Base-by-base conservation (phyloP, 192 early-diverging fungal genomes). In the Allomyces javanicus region DNA sequence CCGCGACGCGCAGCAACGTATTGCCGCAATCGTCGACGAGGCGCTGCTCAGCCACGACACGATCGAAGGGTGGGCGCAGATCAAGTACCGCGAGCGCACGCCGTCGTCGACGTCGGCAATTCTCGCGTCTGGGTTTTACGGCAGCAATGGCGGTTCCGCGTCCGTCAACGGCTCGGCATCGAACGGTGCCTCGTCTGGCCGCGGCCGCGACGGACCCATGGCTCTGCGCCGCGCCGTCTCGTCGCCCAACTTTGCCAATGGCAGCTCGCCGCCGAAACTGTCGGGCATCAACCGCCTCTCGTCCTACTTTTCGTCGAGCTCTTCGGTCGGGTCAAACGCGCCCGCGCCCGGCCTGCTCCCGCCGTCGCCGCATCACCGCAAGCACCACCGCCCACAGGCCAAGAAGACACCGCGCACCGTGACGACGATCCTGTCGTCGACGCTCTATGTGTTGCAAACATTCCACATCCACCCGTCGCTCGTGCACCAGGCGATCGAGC, bases 391-490 rank as follows among this genome's bases (percentile, higher is more conserved):
- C 50, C 50, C 17, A 3, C 50, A 58, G 17, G 50, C 17, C 50
- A 58, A 58, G 50, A 14, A n/a, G 3, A 58, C 84, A 14, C 93
- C 93, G 1, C 75, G 79, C 14, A 85, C 85, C 21, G 71, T 96
- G 65, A 83, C 84, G 4, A 79, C 84, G 21, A 75, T 94, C 62
- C 68, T 97, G 25, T 83, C 82, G 2, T 80, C 85, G 0, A 79
- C 77, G 22, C 67, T 91, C 24, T 80, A 79, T 67, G 77, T 87
- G 45, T 74, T 97, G 65, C 77, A 84, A 62, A 74, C 81, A 10
- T 87, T 87, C 67, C 79, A 85, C 73, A 77, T 89, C 23, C 94
- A 93, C 73, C 85, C 84, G 4, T 72, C 73, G 19, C 85, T 94
- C 64, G 74, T 83, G 33, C 78, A 85, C 71, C 85, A 89, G 63